Evolutionary conservation across 2,329 filamentous ascomycete genomes (phyloP), one percentile per base, ranked within the genome.

Genomic region (Venturia aucupariae): DNA sequence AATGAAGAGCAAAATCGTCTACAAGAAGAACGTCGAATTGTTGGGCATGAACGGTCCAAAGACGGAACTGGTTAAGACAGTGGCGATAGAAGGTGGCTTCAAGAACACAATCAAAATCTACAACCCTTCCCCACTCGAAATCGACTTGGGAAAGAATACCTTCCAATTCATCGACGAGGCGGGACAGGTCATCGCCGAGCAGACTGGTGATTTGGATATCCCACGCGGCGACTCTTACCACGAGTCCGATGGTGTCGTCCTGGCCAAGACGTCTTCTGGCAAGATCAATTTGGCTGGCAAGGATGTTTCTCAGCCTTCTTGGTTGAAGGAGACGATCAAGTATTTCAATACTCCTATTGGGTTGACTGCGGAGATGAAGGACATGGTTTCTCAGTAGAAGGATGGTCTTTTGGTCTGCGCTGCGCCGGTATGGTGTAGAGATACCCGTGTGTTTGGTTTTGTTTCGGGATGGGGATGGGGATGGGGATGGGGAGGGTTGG

Each of bases 31-130:
- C 10, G 62, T 67, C 17, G 59, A 61, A 19, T 8, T 67, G 7
- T 22, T 38, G 54, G 66, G 66, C 57, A 66, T 67, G 64, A 66
- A 67, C 44, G 66, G 66, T 7, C 64, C 66, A 17, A 60, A 66
- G 64, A 64, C 48, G 8, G 54, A 60, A 35, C 41, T 67, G 44
- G 66, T 66, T 19, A 66, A 62, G 61, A 64, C 62, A 0, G 64
- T 51, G 6, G 11, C 48, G 2, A 35, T 17, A 4, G 62, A 54
- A 7, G 62, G 59, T 15, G 32, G 24, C 1, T 66, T 65, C 48
- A 66, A 64, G 39, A 66, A 64, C 44, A 63, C 51, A 5, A 42
- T 65, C 41, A 61, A 61, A 27, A 60, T 65, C 7, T 35, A 30
- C 30, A 67, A 67, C 57, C 66, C 66, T 5, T 61, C 51, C 17